phyloP scores from a whole-genome alignment of 495 filamentous ascomycete species.

The Platismatia glauca region DNA sequence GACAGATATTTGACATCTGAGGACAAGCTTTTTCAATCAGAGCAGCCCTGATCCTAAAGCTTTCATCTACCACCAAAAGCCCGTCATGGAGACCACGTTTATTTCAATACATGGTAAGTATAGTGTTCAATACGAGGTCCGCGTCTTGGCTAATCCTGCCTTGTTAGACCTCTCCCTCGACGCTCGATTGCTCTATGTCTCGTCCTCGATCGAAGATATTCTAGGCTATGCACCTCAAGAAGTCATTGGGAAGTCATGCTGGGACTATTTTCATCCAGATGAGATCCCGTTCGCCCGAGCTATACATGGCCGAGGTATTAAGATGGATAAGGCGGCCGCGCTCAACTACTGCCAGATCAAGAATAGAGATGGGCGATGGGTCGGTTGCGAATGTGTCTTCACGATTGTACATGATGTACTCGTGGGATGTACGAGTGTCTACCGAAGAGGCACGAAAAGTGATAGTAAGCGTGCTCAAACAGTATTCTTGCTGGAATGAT shows the following conservation, averaged over 20 bases:
- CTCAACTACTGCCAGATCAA: slow-evolving; percentile 69
- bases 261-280: slow-evolving; percentile 79
- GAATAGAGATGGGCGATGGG: slow-evolving; percentile 60
- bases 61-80: background rate
- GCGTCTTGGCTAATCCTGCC: slow-evolving; percentile 13
- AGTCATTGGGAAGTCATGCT: slow-evolving; percentile 67
- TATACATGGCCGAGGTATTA: slow-evolving; percentile 62
- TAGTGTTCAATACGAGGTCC: slow-evolving; percentile 10
- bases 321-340: slow-evolving; percentile 77
- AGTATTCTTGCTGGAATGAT: background rate
- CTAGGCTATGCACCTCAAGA: slow-evolving; percentile 71
- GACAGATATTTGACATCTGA: background rate
- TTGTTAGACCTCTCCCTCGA: slow-evolving; percentile 59
- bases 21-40: background rate
- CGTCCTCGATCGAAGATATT: slow-evolving; percentile 73
- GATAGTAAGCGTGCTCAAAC: slow-evolving; percentile 51
- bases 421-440: slow-evolving; percentile 77
- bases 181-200: slow-evolving; percentile 75
- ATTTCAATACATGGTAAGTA: slow-evolving; percentile 84
- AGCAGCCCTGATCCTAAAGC: background rate
- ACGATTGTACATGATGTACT: slow-evolving; percentile 81
- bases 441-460: slow-evolving; percentile 58
- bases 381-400: slow-evolving; percentile 83
- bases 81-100: slow-evolving; percentile 79
- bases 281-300: slow-evolving; percentile 68